A percentile compares a stretch with the other conserved stretches of the same genome.
phyloP scores from a whole-genome alignment of 2,329 filamentous ascomycete genomes.

The Penicillium sp. region DNA sequence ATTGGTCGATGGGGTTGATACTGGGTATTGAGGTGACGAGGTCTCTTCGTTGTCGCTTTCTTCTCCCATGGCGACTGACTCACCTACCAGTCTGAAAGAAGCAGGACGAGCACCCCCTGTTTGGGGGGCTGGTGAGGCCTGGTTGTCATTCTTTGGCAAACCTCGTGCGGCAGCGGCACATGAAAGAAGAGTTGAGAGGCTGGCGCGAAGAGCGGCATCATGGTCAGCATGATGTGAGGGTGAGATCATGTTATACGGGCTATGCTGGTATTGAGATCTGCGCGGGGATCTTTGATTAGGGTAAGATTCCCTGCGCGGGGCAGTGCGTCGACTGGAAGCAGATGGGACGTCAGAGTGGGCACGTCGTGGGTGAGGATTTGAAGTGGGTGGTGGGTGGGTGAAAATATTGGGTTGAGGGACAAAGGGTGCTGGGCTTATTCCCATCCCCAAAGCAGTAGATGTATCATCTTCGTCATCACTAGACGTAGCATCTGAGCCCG shows the following conservation, averaged over 20 bases:
- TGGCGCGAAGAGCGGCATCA: constrained; percentile 88
- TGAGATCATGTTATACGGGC: constrained; percentile 68
- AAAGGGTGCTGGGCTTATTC: constrained; percentile 60
- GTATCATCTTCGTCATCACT: constrained; percentile 71
- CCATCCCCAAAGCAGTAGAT: constrained; percentile 75
- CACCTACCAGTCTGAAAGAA: constrained; percentile 61
- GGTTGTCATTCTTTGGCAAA: constrained; percentile 62
- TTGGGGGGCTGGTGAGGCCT: constrained; percentile 23
- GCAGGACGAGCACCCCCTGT: constrained; percentile 46
- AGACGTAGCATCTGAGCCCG: constrained; percentile 35
- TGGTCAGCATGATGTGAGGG: constrained; percentile 82
- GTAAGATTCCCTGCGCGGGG: constrained; percentile 43
- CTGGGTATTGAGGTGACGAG: constrained; percentile 16
- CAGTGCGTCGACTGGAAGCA: constrained; percentile 36
- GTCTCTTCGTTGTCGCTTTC: constrained; percentile 30
- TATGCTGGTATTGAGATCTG: constrained; percentile 49
- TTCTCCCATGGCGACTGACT: constrained; percentile 59
- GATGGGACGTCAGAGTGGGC: constrained; percentile 51
- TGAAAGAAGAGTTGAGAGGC: constrained; percentile 92
- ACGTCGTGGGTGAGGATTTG: constrained; percentile 54
- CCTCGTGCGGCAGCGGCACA: constrained; percentile 87
- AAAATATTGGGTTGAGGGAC: constrained; percentile 91
- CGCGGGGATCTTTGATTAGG: constrained; percentile 35
- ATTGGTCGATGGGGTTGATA: constrained; percentile 20
- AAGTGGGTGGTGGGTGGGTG: constrained; percentile 71